phyloP scores from a whole-genome alignment of 225 moss, liverwort and hornwort genomes.

The Sphagnum contortum region DNA sequence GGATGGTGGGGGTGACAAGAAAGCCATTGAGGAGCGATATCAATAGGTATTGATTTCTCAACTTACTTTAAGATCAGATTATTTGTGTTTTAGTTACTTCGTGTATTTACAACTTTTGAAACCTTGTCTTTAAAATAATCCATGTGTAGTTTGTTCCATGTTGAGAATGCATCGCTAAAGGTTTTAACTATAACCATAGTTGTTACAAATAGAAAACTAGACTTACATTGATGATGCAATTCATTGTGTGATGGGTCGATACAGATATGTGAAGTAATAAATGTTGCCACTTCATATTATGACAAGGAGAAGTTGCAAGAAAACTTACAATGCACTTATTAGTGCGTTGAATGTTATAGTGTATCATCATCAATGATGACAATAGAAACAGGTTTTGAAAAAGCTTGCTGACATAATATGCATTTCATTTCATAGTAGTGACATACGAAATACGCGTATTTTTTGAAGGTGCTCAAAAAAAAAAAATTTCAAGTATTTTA shows the following conservation, averaged over 20 bases:
- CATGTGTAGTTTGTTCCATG: too few species aligned
- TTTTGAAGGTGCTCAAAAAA: too few species aligned
- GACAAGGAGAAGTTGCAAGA: constrained; percentile 96
- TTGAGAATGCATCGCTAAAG: too few species aligned
- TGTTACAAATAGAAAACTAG: too few species aligned
- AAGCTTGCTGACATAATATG: too few species aligned
- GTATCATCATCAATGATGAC: constrained; percentile 37
- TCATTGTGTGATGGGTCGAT: not conserved
- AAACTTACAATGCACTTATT: constrained; percentile 7
- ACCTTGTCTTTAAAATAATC: not conserved
- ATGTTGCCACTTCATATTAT: constrained; percentile 78
- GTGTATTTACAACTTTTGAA: not conserved
- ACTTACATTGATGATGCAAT: not conserved
- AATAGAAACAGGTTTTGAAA: constrained; percentile 25
- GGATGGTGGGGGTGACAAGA: constrained; percentile 77
- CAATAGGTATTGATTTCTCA: too few species aligned
- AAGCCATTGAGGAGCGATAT: constrained; percentile 71
- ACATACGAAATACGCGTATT: too few species aligned
- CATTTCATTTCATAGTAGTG: too few species aligned
- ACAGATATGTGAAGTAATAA: constrained; percentile 84
- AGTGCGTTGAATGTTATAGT: constrained; percentile 7
- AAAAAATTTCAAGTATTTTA: too few species aligned
- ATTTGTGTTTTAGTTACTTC: too few species aligned
- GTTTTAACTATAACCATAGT: too few species aligned
- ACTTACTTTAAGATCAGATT: too few species aligned